phyloP scores from a whole-genome alignment of 2,329 filamentous ascomycete genomes.

The Pestalotiopsis sp. region DNA sequence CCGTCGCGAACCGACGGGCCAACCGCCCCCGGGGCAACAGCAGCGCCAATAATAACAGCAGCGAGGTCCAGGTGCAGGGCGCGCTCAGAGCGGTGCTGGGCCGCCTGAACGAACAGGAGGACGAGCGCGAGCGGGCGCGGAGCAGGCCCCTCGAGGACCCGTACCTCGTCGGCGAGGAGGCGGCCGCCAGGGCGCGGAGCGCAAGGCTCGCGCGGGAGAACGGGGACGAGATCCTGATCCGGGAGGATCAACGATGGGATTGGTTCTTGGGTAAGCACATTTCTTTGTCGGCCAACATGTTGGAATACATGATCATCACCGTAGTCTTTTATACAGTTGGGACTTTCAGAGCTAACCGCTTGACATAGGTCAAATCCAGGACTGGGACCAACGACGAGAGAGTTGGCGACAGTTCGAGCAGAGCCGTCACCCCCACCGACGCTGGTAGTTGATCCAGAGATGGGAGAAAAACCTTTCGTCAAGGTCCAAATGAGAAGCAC shows the following conservation, averaged over 20 bases:
- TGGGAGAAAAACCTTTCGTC: background rate
- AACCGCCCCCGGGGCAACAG: conserved; percentile 41
- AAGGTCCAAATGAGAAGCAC: background rate
- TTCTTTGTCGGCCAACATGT: too few relatives aligned
- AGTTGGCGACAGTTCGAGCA: conserved; percentile 41
- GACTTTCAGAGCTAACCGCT: conserved; percentile 9
- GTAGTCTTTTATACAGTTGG: too few relatives aligned
- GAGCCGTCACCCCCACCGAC: background rate
- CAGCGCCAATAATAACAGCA: conserved; percentile 16
- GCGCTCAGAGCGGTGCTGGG: conserved; percentile 26
- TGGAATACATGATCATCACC: too few relatives aligned
- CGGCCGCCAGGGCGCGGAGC: conserved; percentile 56
- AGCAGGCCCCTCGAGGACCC: conserved; percentile 64
- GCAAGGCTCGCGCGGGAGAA: conserved; percentile 58
- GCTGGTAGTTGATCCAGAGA: too few relatives aligned
- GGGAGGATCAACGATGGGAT: conserved; percentile 62
- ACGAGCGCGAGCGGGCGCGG: conserved; percentile 20
- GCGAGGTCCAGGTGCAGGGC: conserved; percentile 18
- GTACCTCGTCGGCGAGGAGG: conserved; percentile 65
- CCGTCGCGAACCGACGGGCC: conserved; percentile 60
- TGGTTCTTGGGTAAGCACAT: conserved; percentile 54
- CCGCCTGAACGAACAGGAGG: conserved; percentile 18
- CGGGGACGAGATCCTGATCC: conserved; percentile 53
- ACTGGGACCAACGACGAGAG: conserved; percentile 50
- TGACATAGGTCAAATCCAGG: conserved; percentile 48